phyloP scores from a whole-genome alignment of 2,329 filamentous ascomycete species.

The Ceratocystis huliohia region DNA sequence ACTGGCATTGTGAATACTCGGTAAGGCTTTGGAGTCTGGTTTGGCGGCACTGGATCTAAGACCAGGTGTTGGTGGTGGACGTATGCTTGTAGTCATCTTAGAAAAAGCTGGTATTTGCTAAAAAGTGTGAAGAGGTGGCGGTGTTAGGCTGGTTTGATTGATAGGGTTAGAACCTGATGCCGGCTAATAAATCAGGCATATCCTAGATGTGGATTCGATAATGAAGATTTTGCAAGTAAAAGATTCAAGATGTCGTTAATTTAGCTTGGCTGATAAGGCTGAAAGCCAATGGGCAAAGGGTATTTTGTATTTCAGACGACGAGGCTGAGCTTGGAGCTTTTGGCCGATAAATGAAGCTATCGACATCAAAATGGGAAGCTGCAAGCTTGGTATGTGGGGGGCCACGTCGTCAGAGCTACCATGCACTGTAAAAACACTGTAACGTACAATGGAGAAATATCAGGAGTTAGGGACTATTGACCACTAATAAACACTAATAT shows the following conservation, averaged over 20 bases:
- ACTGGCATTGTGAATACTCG: conserved; percentile 53
- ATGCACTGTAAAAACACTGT: not conserved
- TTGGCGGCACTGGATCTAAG: conserved; percentile 18
- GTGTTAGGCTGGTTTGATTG: not conserved
- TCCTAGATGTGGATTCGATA: not conserved
- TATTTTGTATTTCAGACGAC: not conserved
- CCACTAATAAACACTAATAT: too few relatives aligned
- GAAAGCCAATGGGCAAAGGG: not conserved
- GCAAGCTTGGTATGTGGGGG: not conserved
- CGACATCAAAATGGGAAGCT: conserved; percentile 9
- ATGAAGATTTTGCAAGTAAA: not conserved
- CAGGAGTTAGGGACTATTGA: not conserved
- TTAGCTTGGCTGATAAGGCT: not conserved
- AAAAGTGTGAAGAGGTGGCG: not conserved
- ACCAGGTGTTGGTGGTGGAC: conserved; percentile 16
- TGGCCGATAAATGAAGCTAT: conserved; percentile 1
- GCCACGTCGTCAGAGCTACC: not conserved
- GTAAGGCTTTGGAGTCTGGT: conserved; percentile 23
- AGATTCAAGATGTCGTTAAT: not conserved
- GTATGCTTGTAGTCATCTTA: conserved; percentile 16
- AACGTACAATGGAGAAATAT: not conserved
- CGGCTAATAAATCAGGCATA: not conserved
- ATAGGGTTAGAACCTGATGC: not conserved
- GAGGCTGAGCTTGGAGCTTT: conserved; percentile 3
- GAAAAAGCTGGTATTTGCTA: conserved; percentile 19